Percentiles rank a stretch among this genome's conserved stretches.
Evolutionary conservation across 495 filamentous ascomycete genomes (phyloP).

Genomic region (Penicillium riverlandense): DNA sequence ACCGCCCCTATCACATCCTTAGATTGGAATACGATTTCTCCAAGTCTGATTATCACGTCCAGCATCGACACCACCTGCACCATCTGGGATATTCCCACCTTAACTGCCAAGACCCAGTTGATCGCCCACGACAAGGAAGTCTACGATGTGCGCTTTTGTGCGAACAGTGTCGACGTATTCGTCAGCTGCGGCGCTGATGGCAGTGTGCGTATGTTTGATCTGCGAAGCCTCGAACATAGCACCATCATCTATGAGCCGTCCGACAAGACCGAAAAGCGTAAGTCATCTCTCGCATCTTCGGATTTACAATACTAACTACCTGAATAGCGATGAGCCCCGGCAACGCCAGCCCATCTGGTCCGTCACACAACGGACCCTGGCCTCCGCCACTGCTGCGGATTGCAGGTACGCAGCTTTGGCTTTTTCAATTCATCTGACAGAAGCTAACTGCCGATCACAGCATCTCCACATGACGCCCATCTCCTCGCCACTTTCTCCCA

Average conservation of each 20-base stretch:
- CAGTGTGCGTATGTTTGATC: conserved; percentile 97
- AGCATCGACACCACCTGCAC: conserved; percentile 99
- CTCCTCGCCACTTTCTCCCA: conserved; percentile 93
- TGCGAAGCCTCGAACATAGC: conserved; percentile 92
- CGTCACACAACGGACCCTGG: conserved; percentile 70
- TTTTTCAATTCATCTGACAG: neutral
- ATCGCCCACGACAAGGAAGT: conserved; percentile 99
- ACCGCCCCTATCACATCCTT: conserved; percentile 93
- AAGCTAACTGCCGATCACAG: conserved; percentile 23
- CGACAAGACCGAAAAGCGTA: conserved; percentile 80
- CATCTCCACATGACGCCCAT: conserved; percentile 92
- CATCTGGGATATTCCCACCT: conserved; percentile 98
- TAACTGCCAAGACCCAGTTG: conserved; percentile 96
- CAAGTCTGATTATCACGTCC: conserved; percentile 94
- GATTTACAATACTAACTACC: neutral
- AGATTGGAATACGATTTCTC: conserved; percentile 96
- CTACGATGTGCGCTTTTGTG: conserved; percentile 96
- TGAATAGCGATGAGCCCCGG: conserved; percentile 41
- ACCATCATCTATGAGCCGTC: conserved; percentile 99
- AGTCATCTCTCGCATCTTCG: conserved; percentile 1
- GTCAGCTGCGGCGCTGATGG: conserved; percentile 97
- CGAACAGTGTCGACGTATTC: conserved; percentile 93
- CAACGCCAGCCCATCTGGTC: conserved; percentile 53
- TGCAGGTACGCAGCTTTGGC: conserved; percentile 43
- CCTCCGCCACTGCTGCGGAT: conserved; percentile 81